These are phyloP conservation scores for Phytophthora multivora DNA, from an alignment of 352 stramenopile genomes.

Conservation along the genomic window DNA sequence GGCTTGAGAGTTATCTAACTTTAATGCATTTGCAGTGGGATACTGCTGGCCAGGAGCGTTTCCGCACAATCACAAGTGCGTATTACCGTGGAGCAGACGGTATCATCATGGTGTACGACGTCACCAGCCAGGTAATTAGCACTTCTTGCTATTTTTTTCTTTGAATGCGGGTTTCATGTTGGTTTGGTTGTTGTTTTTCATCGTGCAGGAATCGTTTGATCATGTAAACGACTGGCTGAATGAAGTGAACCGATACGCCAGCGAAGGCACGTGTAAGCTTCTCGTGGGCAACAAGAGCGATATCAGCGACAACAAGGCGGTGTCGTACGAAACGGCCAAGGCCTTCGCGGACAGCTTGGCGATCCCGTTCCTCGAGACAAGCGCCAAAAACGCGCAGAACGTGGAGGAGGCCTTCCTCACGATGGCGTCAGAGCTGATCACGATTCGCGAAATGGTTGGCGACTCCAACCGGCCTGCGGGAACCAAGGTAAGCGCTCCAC, in stretches of 20 bases:
- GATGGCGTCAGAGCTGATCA: conserved; percentile 98
- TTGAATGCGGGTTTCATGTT: background rate
- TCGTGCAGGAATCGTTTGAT: conserved; percentile 95
- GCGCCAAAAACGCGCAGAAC: conserved; percentile 98
- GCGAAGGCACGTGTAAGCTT: conserved; percentile 98
- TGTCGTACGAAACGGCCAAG: conserved; percentile 97
- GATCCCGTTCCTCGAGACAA: conserved; percentile 99
- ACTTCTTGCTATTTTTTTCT: too few relatives aligned
- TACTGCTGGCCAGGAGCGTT: conserved; percentile 98
- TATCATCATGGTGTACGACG: conserved; percentile 99
- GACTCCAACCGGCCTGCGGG: conserved; percentile 69
- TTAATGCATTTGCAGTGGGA: conserved; percentile 86
- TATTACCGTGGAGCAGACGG: conserved; percentile 99
- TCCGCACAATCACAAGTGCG: conserved; percentile 98
- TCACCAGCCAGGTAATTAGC: conserved; percentile 91
- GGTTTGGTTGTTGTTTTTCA: background rate
- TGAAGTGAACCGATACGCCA: conserved; percentile 98
- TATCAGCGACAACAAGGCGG: conserved; percentile 95
- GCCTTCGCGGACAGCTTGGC: conserved; percentile 96
- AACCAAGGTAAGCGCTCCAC: conserved; percentile 50
- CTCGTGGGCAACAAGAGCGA: conserved; percentile 99
- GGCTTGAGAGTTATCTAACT: background rate
- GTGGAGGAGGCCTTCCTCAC: conserved; percentile 99
- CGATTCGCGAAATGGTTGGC: conserved; percentile 88
- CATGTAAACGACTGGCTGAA: conserved; percentile 99